Evolutionary conservation across 176 grass and related monocot genomes (phyloP).

Genomic region (Triticum urartu): DNA sequence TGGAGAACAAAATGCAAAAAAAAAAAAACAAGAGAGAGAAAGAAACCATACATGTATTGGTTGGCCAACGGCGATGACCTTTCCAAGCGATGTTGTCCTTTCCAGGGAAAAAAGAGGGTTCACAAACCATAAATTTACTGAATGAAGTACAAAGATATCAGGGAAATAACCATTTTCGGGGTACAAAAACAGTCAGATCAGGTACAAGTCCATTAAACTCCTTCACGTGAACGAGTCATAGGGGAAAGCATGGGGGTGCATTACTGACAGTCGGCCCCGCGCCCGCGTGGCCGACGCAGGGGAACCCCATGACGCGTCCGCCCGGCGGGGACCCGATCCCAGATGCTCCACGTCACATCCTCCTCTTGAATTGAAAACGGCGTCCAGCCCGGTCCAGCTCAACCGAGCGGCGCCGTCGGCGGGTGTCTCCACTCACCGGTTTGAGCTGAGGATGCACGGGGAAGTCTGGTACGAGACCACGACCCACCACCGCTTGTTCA

Average conservation of each 20-base stretch:
- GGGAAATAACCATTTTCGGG: background rate
- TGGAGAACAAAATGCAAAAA: no score
- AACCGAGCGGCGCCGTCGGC: background rate
- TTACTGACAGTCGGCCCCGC: conserved; percentile 31
- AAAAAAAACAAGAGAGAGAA: no score
- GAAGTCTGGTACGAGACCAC: no score
- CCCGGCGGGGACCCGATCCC: background rate
- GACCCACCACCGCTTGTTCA: background rate
- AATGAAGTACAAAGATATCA: background rate
- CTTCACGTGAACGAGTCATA: conserved; percentile 1
- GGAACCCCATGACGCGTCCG: conserved; percentile 22
- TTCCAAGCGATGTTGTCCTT: background rate
- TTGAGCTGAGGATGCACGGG: background rate
- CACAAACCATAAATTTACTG: background rate
- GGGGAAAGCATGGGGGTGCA: conserved; percentile 7
- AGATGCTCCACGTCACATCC: background rate
- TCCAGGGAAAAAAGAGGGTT: background rate
- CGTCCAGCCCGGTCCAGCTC: background rate
- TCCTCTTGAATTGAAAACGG: background rate
- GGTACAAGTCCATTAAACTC: background rate
- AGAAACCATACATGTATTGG: no score
- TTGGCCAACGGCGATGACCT: no score
- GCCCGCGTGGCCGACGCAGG: conserved; percentile 24
- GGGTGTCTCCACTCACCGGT: background rate
- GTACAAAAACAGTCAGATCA: background rate